Evolutionary conservation across 2,329 filamentous ascomycete species (phyloP).

Genomic region (Myriosclerotinia duriaeana): DNA sequence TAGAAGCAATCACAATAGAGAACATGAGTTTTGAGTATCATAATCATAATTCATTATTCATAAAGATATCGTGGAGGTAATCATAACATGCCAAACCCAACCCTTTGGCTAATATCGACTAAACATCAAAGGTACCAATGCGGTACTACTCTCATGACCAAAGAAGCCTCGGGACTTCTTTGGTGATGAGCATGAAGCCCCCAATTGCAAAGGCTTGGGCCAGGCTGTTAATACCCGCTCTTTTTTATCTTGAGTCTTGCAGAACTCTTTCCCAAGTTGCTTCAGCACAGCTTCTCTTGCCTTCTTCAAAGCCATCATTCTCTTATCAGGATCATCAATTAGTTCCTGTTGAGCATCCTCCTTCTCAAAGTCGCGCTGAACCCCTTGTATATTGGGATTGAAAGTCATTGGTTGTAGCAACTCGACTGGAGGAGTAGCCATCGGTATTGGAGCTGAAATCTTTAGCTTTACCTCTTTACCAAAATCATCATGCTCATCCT

Average conservation of each 20-base stretch:
- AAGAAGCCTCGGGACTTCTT: conserved; percentile 32
- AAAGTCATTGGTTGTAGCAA: conserved; percentile 58
- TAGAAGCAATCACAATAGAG: conserved; percentile 3
- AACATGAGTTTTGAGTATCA: neutral
- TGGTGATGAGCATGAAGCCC: conserved; percentile 29
- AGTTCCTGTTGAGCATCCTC: conserved; percentile 56
- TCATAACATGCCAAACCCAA: conserved; percentile 14
- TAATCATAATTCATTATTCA: conserved; percentile 34
- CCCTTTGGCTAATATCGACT: conserved; percentile 43
- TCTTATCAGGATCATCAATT: conserved; percentile 57
- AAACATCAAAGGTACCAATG: conserved; percentile 61
- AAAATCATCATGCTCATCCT: conserved; percentile 34
- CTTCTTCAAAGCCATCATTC: conserved; percentile 55
- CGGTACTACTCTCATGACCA: conserved; percentile 51
- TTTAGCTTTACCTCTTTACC: conserved; percentile 11
- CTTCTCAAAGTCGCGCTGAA: conserved; percentile 58
- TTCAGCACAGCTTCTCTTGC: conserved; percentile 61
- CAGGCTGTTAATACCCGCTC: conserved; percentile 16
- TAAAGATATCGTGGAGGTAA: conserved; percentile 16
- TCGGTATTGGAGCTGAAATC: conserved; percentile 36
- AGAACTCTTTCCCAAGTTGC: conserved; percentile 57
- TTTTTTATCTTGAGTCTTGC: conserved; percentile 35
- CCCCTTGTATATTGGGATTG: conserved; percentile 52
- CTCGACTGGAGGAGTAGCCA: conserved; percentile 32
- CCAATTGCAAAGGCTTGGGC: conserved; percentile 17